These are phyloP conservation scores for Berkeleyomyces rouxiae DNA, from an alignment of 2,329 filamentous ascomycete genomes.

Conservation along the genomic window DNA sequence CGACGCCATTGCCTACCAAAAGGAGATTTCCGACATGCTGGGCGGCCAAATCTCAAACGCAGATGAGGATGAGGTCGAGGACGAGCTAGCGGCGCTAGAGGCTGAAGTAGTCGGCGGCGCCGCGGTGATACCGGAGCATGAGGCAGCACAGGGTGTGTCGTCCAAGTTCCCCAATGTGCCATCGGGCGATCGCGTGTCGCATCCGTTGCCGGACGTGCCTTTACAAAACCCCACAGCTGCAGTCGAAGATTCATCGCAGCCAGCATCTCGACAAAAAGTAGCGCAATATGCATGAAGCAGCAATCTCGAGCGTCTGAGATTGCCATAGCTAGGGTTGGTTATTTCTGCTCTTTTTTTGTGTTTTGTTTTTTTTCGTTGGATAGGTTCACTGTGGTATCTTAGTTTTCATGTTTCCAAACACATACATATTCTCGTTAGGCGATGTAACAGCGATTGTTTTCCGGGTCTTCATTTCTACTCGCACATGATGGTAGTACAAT, in stretches of 20 bases:
- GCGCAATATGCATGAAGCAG: background rate
- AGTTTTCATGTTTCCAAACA: background rate
- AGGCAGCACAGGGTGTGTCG: background rate
- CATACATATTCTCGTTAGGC: background rate
- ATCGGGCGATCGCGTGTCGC: background rate
- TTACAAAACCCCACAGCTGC: background rate
- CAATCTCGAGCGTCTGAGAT: background rate
- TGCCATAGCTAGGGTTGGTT: background rate
- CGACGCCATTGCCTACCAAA: slow-evolving; percentile 81
- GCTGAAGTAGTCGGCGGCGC: slow-evolving; percentile 19
- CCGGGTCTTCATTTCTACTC: background rate
- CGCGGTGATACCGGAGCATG: background rate
- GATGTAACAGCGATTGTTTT: background rate
- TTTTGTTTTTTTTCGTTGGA: background rate
- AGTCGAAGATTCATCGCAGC: background rate
- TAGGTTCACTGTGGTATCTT: background rate
- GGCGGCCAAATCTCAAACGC: slow-evolving; percentile 77
- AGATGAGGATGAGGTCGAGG: slow-evolving; percentile 95
- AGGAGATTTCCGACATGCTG: slow-evolving; percentile 89
- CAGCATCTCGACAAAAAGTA: background rate
- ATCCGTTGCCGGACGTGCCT: background rate
- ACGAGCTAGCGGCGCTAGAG: slow-evolving; percentile 74
- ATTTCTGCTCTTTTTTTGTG: background rate
- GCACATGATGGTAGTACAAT: background rate
- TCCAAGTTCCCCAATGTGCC: slow-evolving; percentile 5